Evolutionary conservation across 306 rosid species (phyloP), one percentile per base, ranked within the genome.

Genomic region (Ammopiptanthus mongolicus): DNA sequence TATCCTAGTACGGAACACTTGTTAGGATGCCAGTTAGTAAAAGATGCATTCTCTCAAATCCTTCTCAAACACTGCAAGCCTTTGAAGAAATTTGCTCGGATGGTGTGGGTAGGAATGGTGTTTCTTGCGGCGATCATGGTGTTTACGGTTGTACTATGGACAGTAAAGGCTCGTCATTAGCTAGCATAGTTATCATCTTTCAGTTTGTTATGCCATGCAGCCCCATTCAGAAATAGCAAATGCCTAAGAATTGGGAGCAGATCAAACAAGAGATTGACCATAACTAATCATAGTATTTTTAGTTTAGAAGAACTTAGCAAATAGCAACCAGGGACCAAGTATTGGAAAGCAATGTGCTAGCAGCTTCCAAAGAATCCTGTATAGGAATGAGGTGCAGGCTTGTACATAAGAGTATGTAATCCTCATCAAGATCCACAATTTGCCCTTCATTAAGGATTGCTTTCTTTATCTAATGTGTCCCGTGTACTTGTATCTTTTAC

Each of bases 21-120:
- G 12, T 51, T 92, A 33, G 86, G 78, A 47, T 90, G 97, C 50
- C 74, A 88, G 51, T 53, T 88, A 4, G 87, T 92, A 8, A 84
- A 87, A 65, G 86, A 88, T 39, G 96, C 92, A 44, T 82, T 92
- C 22, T 83, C 89, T 4, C 78, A 86, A 31, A 76, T 92, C 73
- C 70, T 86, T 7, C 29, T 44, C 12, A 29, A 79, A 2, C 93
- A 92, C 48, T 92, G 97, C 86, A 85, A 83, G 63, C 93, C 90
- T 53, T 63, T 88, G 85, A 84, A 82, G 82, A 76, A 39, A 59
- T 82, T 76, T 65, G 80, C 77, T 41, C 37, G 25, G 19, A 81
- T 88, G 85, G 73, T 79, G n/a, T 88, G 93, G 91, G 50, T 64
- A 42, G 87, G 78, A 37, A 50, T 79, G 77, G 56, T 74, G 19